Base-by-base conservation (phyloP, 495 filamentous ascomycete genomes). In the Bryoglossum gracile region DNA sequence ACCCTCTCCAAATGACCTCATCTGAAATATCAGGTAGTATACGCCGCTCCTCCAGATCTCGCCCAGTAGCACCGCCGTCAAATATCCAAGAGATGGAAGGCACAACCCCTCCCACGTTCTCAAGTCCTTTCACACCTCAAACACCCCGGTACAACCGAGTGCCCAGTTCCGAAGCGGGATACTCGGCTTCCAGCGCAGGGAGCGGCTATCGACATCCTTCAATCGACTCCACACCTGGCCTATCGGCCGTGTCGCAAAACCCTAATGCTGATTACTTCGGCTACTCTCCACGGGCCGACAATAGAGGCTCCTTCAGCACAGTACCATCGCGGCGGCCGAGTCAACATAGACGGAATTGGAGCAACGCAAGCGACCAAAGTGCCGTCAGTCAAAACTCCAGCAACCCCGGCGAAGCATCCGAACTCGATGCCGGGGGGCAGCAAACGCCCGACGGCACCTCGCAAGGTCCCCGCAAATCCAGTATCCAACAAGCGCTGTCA, bases 1-100 rank as follows among this genome's bases (percentile, higher is more conserved):
- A 59, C 40, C 56, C 56, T 6, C 26, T 59, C 0, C 53, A 53
- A 35, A 59, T 59, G 53, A 47, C 19, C 8, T 40, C 44, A 23
- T 55, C 52, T 3, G 52, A 53, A 16, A 30, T 42, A 13, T 39
- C 40, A 13, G 26, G 36, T 17, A 50, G 35, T 38, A 45, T 53
- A 21, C 46, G 30, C 8, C 23, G 41, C 2, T 39, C 32, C 16
- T 43, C 39, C n/a, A 45, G 10, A 17, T 38, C 21, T 48, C 51
- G 10, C 16, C 14, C 5, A 22, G 17, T 22, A 34, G 47, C 17
- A 44, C 38, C 22, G 35, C 40, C 30, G 35, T 43, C 21, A 28
- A 58, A 14, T 48, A 48, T n/a, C n/a, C n/a, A n/a, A n/a, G n/a
- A n/a, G n/a, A n/a, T n/a, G 28, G 25, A 51, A 10, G 56, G 49